phyloP scores from a whole-genome alignment of 1,284 basidiomycete species.

The Clitocybe nebularis region DNA sequence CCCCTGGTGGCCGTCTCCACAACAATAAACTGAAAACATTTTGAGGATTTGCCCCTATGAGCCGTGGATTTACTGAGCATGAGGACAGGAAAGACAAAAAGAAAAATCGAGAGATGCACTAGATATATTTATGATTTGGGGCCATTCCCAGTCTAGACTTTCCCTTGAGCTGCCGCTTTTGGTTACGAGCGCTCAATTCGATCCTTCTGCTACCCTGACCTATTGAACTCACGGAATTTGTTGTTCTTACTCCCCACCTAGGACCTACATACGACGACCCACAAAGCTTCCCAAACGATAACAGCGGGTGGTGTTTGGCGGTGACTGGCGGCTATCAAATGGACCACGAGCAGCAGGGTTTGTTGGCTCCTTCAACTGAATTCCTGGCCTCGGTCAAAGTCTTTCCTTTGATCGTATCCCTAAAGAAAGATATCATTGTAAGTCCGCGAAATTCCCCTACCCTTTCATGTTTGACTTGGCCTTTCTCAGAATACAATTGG shows the following conservation, averaged over 20 bases:
- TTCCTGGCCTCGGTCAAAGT: slow-evolving; percentile 60
- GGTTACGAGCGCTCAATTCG: background rate
- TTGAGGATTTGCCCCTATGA: no score
- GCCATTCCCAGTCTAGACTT: slow-evolving; percentile 8
- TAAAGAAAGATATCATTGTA: slow-evolving; percentile 68
- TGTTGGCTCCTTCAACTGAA: slow-evolving; percentile 55
- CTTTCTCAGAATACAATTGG: slow-evolving; percentile 50
- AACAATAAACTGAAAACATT: slow-evolving; percentile 25
- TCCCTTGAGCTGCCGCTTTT: slow-evolving; percentile 4
- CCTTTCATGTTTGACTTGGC: slow-evolving; percentile 14
- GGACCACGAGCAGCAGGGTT: slow-evolving; percentile 47
- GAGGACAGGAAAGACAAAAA: slow-evolving; percentile 16
- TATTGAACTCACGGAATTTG: background rate
- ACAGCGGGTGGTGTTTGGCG: no score
- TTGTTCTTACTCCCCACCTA: no score
- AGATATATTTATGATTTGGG: slow-evolving; percentile 5
- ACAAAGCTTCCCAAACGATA: no score
- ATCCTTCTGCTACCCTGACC: background rate
- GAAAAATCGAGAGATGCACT: background rate
- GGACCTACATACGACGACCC: background rate
- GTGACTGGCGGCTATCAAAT: no score
- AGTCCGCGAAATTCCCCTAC: slow-evolving; percentile 21
- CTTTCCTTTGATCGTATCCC: slow-evolving; percentile 68
- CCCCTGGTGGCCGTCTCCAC: slow-evolving; percentile 12
- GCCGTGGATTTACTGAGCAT: slow-evolving; percentile 6